These are phyloP conservation scores for Penicillium decumbens DNA, from an alignment of 2,329 filamentous ascomycete genomes.

Conservation along the genomic window DNA sequence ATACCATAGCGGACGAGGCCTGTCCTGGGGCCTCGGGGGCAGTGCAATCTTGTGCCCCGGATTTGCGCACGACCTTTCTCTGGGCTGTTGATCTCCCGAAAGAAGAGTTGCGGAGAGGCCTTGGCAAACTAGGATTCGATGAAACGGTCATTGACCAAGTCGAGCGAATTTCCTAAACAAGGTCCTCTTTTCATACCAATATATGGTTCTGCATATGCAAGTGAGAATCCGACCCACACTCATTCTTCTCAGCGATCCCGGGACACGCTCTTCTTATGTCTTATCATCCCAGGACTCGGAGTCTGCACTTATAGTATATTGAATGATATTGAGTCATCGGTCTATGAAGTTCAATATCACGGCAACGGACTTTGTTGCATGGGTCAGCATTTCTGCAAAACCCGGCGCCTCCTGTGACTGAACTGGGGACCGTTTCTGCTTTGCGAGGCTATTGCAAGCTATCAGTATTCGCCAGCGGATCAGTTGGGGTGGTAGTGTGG, in stretches of 20 bases:
- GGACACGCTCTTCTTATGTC: neutral
- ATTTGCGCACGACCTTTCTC: neutral
- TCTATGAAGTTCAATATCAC: neutral
- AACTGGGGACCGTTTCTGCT: neutral
- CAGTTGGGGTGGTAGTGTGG: conserved; percentile 5
- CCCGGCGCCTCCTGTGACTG: neutral
- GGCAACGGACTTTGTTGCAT: neutral
- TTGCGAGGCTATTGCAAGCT: neutral
- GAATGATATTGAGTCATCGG: neutral
- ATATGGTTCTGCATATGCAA: conserved; percentile 4
- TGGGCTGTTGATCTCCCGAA: conserved; percentile 13
- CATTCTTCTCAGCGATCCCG: neutral
- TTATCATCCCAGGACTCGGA: neutral
- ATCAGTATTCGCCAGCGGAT: neutral
- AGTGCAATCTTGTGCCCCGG: neutral
- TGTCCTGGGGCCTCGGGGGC: neutral
- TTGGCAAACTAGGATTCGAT: conserved; percentile 14
- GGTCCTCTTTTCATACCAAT: neutral
- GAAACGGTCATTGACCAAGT: conserved; percentile 6
- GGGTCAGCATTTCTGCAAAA: neutral
- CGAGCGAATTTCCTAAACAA: neutral
- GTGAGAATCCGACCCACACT: neutral
- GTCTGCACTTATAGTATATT: neutral
- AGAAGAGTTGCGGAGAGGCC: conserved; percentile 1
- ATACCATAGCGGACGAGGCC: neutral